Evolutionary conservation across 139 green algal species (phyloP), one percentile per base, ranked within the genome.

Genomic region (Auxenochlorella pyrenoidosa): DNA sequence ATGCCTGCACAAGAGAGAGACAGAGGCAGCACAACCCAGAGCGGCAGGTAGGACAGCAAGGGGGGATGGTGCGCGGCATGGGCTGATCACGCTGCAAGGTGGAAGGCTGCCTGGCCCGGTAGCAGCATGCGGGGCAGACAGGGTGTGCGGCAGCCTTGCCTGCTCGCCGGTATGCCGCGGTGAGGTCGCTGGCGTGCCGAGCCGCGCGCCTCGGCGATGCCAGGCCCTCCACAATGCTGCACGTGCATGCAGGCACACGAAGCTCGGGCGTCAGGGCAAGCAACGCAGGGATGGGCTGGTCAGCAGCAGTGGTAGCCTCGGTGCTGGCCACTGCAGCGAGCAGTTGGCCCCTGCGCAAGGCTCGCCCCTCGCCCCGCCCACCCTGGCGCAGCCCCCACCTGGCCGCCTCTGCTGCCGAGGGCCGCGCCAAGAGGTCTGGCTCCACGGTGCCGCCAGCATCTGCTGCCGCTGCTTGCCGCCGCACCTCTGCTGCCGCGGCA

Each of bases 391-490:
- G 68, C 72, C 19, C 47, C 38, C 44, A 70, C 79, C 51, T 36
- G 38, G 79, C 22, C 15, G 79, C 41, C 8, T 77, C 80, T 30
- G 60, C 44, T 30, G 60, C 36, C 1, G 63, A 44, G 28, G 80
- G 40, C 72, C 77, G 26, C n/a, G 58, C 54, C 72, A 88, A 21
- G 10, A 89, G 44, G 43, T 89, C 85, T 3, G 76, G 75, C 41
- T 89, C 85, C 15, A 66, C 40, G 13, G 26, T 8, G 47, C 38
- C 58, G 22, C 73, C 84, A 0, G 71, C 73, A 15, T 75, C 84
- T 10, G 72, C 84, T 40, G 73, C 84, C 40, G 87, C 87, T 5
- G 70, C 82, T 66, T 75, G 72, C 40, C 81, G 83, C 43, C n/a
- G 43, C 40, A 80, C 30, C 66, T 82, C 79, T 10, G 75, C 79